These are phyloP conservation scores for Glycyrrhiza uralensis DNA, from an alignment of 306 rosid genomes.

Conservation along the genomic window DNA sequence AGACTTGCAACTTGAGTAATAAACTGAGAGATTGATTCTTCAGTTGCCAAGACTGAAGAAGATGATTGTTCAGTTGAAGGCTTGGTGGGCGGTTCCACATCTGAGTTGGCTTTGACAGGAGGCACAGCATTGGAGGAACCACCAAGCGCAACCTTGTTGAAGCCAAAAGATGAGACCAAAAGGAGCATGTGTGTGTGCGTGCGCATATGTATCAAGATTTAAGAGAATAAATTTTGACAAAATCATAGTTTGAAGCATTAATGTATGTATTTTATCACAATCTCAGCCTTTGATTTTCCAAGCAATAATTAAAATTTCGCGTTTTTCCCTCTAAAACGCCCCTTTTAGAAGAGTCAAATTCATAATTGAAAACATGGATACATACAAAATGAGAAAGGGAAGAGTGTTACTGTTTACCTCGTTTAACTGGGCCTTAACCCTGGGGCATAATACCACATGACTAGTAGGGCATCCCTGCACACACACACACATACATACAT, in stretches of 20 bases:
- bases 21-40: slow-evolving; percentile 63
- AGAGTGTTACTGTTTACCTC: slow-evolving; percentile 42
- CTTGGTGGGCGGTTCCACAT: slow-evolving; percentile 25
- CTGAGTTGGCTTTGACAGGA: slow-evolving; percentile 39
- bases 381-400: slow-evolving; percentile 3
- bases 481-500: neutral
- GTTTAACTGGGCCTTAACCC: slow-evolving; percentile 50
- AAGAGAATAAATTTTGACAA: neutral
- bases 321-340: neutral
- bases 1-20: slow-evolving; percentile 70
- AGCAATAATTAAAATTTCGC: neutral
- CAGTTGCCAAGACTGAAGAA: slow-evolving; percentile 47
- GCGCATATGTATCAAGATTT: neutral
- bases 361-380: slow-evolving; percentile 24
- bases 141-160: slow-evolving; percentile 58
- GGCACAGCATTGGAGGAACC: slow-evolving; percentile 47
- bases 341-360: neutral
- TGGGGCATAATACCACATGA: slow-evolving; percentile 26
- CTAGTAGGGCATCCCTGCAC: slow-evolving; percentile 40
- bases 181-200: neutral
- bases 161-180: slow-evolving; percentile 45
- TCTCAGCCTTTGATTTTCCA: neutral
- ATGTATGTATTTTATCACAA: neutral
- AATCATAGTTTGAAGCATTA: neutral
- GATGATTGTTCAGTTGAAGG: slow-evolving; percentile 31